Evolutionary conservation across 2,329 filamentous ascomycete species (phyloP).

Genomic region (Xylaria sp.): DNA sequence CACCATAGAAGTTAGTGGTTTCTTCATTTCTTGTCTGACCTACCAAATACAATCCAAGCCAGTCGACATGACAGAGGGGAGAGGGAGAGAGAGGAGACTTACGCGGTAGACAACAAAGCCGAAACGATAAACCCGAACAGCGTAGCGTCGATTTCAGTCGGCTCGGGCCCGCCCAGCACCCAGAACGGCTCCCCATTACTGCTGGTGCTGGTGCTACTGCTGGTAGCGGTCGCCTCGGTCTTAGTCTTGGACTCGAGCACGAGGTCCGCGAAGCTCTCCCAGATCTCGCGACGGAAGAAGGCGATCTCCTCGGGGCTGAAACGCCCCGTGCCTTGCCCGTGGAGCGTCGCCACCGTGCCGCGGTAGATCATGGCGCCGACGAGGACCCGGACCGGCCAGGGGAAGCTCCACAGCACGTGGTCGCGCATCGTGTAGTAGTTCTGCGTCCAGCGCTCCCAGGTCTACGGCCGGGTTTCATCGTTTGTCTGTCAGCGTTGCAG

Average conservation of each 20-base stretch:
- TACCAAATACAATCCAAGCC: neutral
- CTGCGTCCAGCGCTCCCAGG: slow-evolving; percentile 66
- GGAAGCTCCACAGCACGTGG: slow-evolving; percentile 59
- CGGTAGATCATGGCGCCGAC: slow-evolving; percentile 64
- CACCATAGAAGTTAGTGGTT: slow-evolving; percentile 23
- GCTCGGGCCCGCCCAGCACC: slow-evolving; percentile 63
- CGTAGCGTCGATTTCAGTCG: slow-evolving; percentile 67
- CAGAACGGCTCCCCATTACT: slow-evolving; percentile 61
- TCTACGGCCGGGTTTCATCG: slow-evolving; percentile 44
- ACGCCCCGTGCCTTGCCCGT: slow-evolving; percentile 67
- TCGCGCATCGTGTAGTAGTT: slow-evolving; percentile 70
- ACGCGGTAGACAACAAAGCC: slow-evolving; percentile 65
- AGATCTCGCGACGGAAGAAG: slow-evolving; percentile 61
- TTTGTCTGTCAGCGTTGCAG: neutral
- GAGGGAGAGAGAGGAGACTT: slow-evolving; percentile 48
- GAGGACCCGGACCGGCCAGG: slow-evolving; percentile 63
- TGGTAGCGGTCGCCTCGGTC: neutral
- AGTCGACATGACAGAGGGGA: neutral
- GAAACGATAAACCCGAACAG: slow-evolving; percentile 69
- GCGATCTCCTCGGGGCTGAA: slow-evolving; percentile 62
- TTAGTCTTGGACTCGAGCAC: slow-evolving; percentile 51
- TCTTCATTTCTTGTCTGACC: slow-evolving; percentile 27
- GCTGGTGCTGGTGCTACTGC: too few relatives aligned
- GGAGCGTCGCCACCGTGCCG: slow-evolving; percentile 55
- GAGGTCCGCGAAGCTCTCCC: slow-evolving; percentile 62